Conservation (phyloP, 192 early-diverging fungal species). For the Linnemannia zychae region DNA sequence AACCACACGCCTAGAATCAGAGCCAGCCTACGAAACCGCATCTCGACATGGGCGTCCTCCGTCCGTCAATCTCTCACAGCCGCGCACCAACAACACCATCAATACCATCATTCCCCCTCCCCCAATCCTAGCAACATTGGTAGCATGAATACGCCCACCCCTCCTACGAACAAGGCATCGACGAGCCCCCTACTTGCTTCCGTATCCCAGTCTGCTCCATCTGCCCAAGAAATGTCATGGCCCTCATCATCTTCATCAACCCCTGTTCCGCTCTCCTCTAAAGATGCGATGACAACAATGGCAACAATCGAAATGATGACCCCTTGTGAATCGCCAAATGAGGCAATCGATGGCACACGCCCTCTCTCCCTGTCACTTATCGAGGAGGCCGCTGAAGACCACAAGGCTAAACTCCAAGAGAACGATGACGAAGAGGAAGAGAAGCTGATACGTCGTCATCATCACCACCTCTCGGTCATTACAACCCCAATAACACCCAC, state of each 20-base stretch:
- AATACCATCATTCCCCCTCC: not conserved
- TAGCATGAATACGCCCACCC: not conserved
- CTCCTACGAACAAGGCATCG: not conserved
- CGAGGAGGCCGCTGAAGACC: not conserved
- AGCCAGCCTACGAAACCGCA: conserved; percentile 19
- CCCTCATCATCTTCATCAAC: not conserved
- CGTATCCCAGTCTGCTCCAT: not conserved
- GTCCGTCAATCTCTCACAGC: conserved; percentile 18
- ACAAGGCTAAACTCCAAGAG: not conserved
- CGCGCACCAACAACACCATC: not conserved
- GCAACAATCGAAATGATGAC: not conserved
- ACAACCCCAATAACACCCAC: not conserved
- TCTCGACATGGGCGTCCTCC: conserved; percentile 39
- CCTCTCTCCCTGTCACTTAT: not conserved
- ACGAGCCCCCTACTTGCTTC: not conserved
- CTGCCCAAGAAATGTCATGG: not conserved
- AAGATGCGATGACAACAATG: not conserved
- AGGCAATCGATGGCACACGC: conserved; percentile 2
- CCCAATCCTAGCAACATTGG: conserved; percentile 6
- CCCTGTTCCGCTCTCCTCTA: not conserved
- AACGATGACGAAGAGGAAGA: not conserved
- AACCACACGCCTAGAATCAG: not conserved
- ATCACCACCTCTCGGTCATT: not conserved
- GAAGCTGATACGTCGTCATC: not conserved
- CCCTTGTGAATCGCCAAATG: not conserved